These are phyloP conservation scores for Alternaria burnsii DNA, from an alignment of 2,329 filamentous ascomycete genomes.

Conservation along the genomic window DNA sequence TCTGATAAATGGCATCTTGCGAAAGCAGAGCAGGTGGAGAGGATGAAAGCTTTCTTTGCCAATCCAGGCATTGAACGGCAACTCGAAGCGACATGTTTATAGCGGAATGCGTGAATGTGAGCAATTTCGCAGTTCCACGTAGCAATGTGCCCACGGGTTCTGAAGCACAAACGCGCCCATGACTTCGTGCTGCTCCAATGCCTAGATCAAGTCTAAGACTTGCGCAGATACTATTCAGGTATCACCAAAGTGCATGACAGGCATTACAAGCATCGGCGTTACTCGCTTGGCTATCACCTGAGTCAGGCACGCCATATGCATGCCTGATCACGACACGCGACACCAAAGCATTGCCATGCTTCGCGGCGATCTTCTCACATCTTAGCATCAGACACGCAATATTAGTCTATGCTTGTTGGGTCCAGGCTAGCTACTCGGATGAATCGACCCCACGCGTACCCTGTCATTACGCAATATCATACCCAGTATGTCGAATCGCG, in stretches of 20 bases:
- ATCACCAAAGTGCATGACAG: neutral
- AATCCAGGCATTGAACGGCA: neutral
- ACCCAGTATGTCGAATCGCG: slow-evolving; percentile 15
- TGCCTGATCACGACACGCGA: slow-evolving; percentile 10
- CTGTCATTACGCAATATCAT: slow-evolving; percentile 13
- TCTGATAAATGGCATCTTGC: slow-evolving; percentile 47
- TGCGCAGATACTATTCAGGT: neutral
- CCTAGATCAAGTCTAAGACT: too few species aligned
- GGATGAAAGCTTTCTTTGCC: slow-evolving; percentile 44
- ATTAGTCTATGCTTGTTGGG: neutral
- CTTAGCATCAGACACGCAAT: neutral
- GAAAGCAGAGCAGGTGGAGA: slow-evolving; percentile 43
- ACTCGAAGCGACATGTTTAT: slow-evolving; percentile 21
- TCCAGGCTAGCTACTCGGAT: neutral
- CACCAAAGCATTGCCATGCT: slow-evolving; percentile 1
- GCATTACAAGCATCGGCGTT: neutral
- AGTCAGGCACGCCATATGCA: slow-evolving; percentile 11
- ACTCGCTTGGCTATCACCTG: neutral
- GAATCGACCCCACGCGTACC: neutral
- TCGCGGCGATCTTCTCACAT: neutral
- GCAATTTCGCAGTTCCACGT: neutral
- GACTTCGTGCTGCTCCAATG: neutral
- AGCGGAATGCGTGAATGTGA: neutral
- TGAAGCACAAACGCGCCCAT: neutral
- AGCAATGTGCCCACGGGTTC: neutral